Percentiles rank a stretch among this genome's conserved stretches.
phyloP scores from a whole-genome alignment of 306 rosid genomes.

The Acacia acuminata region DNA sequence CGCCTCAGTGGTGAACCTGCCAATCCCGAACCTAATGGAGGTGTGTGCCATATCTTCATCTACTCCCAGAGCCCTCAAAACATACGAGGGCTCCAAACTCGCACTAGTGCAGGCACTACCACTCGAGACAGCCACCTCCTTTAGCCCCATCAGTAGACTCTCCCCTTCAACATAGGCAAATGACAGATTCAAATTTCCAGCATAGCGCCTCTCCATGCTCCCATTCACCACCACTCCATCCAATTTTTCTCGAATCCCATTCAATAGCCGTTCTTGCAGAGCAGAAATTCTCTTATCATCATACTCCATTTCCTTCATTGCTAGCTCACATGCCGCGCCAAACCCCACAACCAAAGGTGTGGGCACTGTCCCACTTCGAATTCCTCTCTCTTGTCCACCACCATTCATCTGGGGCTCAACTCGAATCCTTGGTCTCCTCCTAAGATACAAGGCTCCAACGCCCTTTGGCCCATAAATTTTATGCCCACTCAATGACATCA shows the following conservation, averaged over 20 bases:
- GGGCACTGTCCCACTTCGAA: conserved; percentile 90
- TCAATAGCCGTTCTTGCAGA: conserved; percentile 65
- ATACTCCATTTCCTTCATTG: conserved; percentile 81
- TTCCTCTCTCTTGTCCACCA: conserved; percentile 96
- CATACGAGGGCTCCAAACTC: conserved; percentile 95
- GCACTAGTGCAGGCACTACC: conserved; percentile 99
- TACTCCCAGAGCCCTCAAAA: conserved; percentile 92
- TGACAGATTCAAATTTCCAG: conserved; percentile 80
- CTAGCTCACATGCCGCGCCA: conserved; percentile 88
- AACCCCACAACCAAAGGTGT: conserved; percentile 86
- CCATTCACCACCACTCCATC: conserved; percentile 96
- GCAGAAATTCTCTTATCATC: conserved; percentile 63
- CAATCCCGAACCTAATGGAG: conserved; percentile 93
- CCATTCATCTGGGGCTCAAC: conserved; percentile 99
- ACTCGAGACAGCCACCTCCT: conserved; percentile 98
- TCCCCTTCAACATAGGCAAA: conserved; percentile 92
- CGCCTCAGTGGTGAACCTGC: conserved; percentile 87
- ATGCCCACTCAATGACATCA: conserved; percentile 91
- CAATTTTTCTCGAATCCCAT: conserved; percentile 59
- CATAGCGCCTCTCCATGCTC: conserved; percentile 75
- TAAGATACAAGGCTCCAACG: conserved; percentile 77
- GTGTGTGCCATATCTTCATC: conserved; percentile 99
- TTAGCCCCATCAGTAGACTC: conserved; percentile 93
- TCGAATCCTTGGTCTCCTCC: conserved; percentile 90
- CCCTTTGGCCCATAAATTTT: conserved; percentile 90